A percentile compares a stretch with the other conserved stretches of the same genome.
These are phyloP conservation scores for Saitozyma podzolica DNA, from an alignment of 768 basidiomycete species.

Conservation along the genomic window DNA sequence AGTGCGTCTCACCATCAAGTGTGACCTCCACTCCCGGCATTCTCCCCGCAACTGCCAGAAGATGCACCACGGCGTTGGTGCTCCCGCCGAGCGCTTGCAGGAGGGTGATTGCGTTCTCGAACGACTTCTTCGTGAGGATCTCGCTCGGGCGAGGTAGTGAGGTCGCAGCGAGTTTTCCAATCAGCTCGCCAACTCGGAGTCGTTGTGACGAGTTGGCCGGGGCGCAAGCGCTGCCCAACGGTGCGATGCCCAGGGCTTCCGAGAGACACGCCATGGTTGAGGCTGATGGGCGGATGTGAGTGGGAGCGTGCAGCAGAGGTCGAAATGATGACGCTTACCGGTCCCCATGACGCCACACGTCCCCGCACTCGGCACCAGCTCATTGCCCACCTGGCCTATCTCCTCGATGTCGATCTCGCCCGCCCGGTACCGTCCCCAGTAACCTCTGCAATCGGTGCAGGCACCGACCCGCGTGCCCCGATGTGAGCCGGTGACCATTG, in stretches of 20 bases:
- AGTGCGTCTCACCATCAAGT: slow-evolving; percentile 58
- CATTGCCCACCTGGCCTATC: slow-evolving; percentile 32
- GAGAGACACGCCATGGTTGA: slow-evolving; percentile 47
- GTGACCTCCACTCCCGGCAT: slow-evolving; percentile 68
- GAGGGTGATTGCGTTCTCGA: slow-evolving; percentile 95
- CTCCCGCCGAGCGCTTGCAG: slow-evolving; percentile 68
- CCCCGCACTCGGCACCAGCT: slow-evolving; percentile 38
- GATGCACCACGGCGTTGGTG: slow-evolving; percentile 26
- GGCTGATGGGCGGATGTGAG: slow-evolving; percentile 17
- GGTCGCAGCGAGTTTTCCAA: slow-evolving; percentile 25
- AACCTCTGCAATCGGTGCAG: slow-evolving; percentile 43
- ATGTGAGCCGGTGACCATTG: slow-evolving; percentile 40
- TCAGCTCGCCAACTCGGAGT: slow-evolving; percentile 33
- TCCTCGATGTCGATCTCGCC: slow-evolving; percentile 43
- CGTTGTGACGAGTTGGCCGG: slow-evolving; percentile 38
- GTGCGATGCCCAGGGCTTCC: slow-evolving; percentile 40
- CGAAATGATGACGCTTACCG: too few species aligned
- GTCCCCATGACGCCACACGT: too few species aligned
- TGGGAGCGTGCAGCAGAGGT: background rate
- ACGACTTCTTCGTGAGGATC: slow-evolving; percentile 91
- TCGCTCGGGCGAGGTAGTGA: slow-evolving; percentile 62
- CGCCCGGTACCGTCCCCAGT: slow-evolving; percentile 40
- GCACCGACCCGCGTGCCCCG: slow-evolving; percentile 37
- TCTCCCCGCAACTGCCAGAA: slow-evolving; percentile 21
- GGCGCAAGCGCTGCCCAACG: slow-evolving; percentile 37